A percentile compares a stretch with the other conserved stretches of the same genome.
Evolutionary conservation across 2,329 filamentous ascomycete species (phyloP).

Genomic region (Blumeriella jaapii): DNA sequence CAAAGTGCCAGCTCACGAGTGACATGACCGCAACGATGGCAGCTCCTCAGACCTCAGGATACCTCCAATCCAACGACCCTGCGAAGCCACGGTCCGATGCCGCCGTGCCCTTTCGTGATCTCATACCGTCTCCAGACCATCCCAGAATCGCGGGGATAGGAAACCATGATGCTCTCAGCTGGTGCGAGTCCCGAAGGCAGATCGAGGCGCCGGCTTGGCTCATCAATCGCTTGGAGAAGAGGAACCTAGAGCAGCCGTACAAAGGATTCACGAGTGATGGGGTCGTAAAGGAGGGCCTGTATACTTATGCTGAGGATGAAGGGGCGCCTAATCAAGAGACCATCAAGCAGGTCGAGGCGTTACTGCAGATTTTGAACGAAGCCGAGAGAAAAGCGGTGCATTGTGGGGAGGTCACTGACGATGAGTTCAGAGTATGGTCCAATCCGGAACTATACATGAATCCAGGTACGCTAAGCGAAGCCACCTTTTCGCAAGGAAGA

Average conservation of each 20-base stretch:
- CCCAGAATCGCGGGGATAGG: constrained; percentile 22
- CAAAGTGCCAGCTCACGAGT: constrained; percentile 1
- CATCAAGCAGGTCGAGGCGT: constrained; percentile 9
- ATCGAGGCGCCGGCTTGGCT: constrained; percentile 25
- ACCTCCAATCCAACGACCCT: constrained; percentile 19
- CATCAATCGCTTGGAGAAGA: constrained; percentile 23
- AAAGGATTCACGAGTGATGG: constrained; percentile 25
- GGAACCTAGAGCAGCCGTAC: constrained; percentile 24
- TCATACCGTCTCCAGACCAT: constrained; percentile 18
- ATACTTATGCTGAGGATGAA: constrained; percentile 22
- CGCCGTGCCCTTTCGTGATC: constrained; percentile 22
- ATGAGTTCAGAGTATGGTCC: constrained; percentile 24
- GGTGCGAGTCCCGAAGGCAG: constrained; percentile 23
- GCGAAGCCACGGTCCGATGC: constrained; percentile 21
- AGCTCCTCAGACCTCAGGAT: constrained; percentile 19
- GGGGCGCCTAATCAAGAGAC: constrained; percentile 22
- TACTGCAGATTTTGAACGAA: constrained; percentile 15
- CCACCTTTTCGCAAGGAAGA: neutral
- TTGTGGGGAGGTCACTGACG: constrained; percentile 20
- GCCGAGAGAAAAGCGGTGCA: constrained; percentile 18
- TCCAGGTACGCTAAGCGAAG: constrained; percentile 13
- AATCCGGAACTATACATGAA: constrained; percentile 26
- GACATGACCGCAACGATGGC: constrained; percentile 14
- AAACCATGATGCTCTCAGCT: constrained; percentile 20
- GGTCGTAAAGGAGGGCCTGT: constrained; percentile 18